Evolutionary conservation across 345 rosid species (phyloP), one percentile per base, ranked within the genome.

Genomic region (Gossypium sturtianum): DNA sequence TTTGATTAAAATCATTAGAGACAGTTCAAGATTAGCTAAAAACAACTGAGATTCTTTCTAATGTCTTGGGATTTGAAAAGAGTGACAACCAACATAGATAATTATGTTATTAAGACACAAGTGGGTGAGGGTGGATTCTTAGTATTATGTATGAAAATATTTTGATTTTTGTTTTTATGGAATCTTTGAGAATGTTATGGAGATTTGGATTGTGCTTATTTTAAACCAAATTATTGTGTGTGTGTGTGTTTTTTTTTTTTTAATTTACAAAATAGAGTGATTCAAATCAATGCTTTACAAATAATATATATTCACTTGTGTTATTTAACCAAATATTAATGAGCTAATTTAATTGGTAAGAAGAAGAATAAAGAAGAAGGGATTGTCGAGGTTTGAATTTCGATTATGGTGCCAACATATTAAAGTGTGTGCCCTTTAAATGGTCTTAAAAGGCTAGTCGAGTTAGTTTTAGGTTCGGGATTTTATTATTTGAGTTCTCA

Each of bases 41-140:
- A 70, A 73, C 75, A 76, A 76, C 79, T 72, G 49, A 75, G 83
- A 83, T 83, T 78, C 70, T 65, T 12, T 49, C 11, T 48, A 9
- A n/a, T 84, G 12, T 82, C 72, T 87, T 12, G 87, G 87, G 86
- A 84, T 82, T 8, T 12, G 12, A 59, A 34, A 34, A 80, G 77
- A 72, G 82, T 80, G 89, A 87, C 93, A 86, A 85, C 85, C 77
- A 61, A 80, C 82, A 17, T 73, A 66, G 87, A 89, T 84, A 71
- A 70, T 58, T 66, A 17, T n/a, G 7, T 57, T 1, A 45, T 23
- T 19, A 74, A 74, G 67, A 72, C 80, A 78, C 2, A 45, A 2
- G 12, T 45, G 81, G 82, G 82, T 82, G 27, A 22, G 2, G 60
- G 7, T 25, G 49, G 49, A 64, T 41, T 64, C 56, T 13, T 66